Percentiles rank a stretch among this genome's conserved stretches.
Evolutionary conservation across 805 yeast species (phyloP).

Genomic region (Ascoidea rubescens): DNA sequence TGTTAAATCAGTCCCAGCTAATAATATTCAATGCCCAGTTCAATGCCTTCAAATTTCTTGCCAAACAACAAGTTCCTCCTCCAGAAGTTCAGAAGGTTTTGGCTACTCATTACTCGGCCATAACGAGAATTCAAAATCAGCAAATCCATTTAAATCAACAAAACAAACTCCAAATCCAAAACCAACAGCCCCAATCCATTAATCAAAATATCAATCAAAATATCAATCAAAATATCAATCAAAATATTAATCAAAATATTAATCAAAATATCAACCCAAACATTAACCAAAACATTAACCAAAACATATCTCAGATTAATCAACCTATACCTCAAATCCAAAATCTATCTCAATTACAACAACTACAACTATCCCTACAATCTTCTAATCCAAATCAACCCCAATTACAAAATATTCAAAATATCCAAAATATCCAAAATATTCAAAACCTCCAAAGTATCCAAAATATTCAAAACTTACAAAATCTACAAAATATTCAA

Average conservation of each 20-base stretch:
- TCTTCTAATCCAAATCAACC: background rate
- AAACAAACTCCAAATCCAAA: too few relatives aligned
- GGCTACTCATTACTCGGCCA: background rate
- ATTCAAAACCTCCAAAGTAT: background rate
- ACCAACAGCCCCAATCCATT: background rate
- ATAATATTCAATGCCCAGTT: background rate
- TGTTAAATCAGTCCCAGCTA: background rate
- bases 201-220: too few relatives aligned
- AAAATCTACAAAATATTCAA: background rate
- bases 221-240: background rate
- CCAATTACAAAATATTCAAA: background rate
- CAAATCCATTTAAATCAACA: too few relatives aligned
- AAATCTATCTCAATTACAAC: background rate
- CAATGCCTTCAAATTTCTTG: background rate
- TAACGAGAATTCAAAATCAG: too few relatives aligned
- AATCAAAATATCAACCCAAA: background rate
- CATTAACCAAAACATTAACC: background rate
- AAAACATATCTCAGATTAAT: too few relatives aligned
- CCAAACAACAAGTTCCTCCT: background rate
- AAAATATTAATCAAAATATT: background rate
- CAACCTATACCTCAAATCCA: too few relatives aligned
- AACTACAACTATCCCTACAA: constrained; percentile 1
- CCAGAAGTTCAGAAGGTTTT: background rate
- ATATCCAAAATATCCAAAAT: background rate
- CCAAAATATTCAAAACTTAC: background rate